These are phyloP conservation scores for Dothiorella sarmentorum DNA, from an alignment of 2,329 filamentous ascomycete species.

Conservation along the genomic window DNA sequence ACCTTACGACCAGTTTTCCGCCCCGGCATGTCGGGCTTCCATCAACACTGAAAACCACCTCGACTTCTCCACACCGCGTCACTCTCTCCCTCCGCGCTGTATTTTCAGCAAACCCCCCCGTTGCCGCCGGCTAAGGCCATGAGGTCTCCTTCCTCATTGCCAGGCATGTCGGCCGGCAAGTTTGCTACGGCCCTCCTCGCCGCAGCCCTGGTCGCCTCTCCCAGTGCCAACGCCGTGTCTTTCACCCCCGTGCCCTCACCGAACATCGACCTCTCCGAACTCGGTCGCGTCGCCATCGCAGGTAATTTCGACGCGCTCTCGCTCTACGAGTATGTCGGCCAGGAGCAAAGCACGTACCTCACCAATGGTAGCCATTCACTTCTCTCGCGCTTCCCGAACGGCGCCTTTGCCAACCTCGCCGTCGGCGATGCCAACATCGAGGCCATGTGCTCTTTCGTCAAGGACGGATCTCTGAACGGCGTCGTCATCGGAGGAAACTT, in stretches of 20 bases:
- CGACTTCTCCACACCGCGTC: conserved; percentile 23
- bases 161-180: conserved; percentile 37
- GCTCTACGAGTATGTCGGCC: conserved; percentile 78
- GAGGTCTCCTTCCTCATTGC: conserved; percentile 37
- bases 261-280: conserved; percentile 71
- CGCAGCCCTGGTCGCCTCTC: conserved; percentile 22
- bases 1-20: conserved; percentile 17
- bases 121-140: conserved; percentile 29
- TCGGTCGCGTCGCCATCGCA: conserved; percentile 80
- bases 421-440: conserved; percentile 80
- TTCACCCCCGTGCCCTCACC: conserved; percentile 63
- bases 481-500: conserved; percentile 93
- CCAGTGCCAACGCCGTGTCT: conserved; percentile 35
- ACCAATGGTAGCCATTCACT: conserved; percentile 79
- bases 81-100: conserved; percentile 19
- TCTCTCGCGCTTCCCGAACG: conserved; percentile 78
- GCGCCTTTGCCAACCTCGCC: conserved; percentile 70
- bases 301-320: conserved; percentile 92
- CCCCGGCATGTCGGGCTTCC: conserved; percentile 16
- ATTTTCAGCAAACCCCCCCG: not conserved
- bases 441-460: conserved; percentile 78
- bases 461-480: conserved; percentile 63
- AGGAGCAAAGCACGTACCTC: conserved; percentile 64
- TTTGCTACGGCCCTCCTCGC: conserved; percentile 34
- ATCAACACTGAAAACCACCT: conserved; percentile 21